Percentiles rank a stretch among this genome's conserved stretches.
phyloP scores from a whole-genome alignment of 768 basidiomycete species.

The Postia placenta region DNA sequence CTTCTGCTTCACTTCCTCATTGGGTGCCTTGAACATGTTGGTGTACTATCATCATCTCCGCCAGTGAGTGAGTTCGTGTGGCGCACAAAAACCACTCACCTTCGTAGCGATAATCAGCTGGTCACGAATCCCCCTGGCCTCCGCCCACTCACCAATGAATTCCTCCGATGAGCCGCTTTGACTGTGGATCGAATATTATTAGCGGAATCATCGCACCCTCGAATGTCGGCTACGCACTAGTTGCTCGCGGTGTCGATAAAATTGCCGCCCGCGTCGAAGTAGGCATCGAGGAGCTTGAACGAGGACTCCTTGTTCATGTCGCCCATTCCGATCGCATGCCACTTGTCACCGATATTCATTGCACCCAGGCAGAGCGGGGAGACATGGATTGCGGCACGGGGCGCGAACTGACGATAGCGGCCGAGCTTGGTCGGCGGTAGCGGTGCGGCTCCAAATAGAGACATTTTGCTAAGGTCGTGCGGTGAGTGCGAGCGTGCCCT shows the following conservation, averaged over 20 bases:
- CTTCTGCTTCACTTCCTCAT: slow-evolving; percentile 19
- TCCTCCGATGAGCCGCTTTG: slow-evolving; percentile 30
- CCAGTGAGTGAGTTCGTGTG: slow-evolving; percentile 2
- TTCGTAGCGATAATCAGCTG: slow-evolving; percentile 29
- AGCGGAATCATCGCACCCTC: not conserved
- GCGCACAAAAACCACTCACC: slow-evolving; percentile 8
- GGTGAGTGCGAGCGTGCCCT: no score
- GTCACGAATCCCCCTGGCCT: slow-evolving; percentile 29
- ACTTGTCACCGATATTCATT: slow-evolving; percentile 34
- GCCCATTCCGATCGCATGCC: slow-evolving; percentile 25
- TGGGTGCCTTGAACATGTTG: slow-evolving; percentile 15
- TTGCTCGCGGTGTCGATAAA: slow-evolving; percentile 31
- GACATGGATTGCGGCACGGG: slow-evolving; percentile 30
- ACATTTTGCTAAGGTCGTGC: not conserved
- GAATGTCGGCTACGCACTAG: slow-evolving; percentile 18
- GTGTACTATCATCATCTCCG: slow-evolving; percentile 22
- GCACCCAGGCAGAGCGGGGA: slow-evolving; percentile 34
- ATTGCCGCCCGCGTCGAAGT: slow-evolving; percentile 28
- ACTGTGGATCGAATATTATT: not conserved
- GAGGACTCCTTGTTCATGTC: slow-evolving; percentile 29
- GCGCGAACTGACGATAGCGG: slow-evolving; percentile 28
- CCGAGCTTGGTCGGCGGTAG: slow-evolving; percentile 22
- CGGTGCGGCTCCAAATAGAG: slow-evolving; percentile 8
- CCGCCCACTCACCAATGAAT: slow-evolving; percentile 39
- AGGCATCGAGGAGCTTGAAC: slow-evolving; percentile 24